Evolutionary conservation across 192 early-diverging fungal genomes (phyloP), one percentile per base, ranked within the genome.

Genomic region (Backusella australiensis): DNA sequence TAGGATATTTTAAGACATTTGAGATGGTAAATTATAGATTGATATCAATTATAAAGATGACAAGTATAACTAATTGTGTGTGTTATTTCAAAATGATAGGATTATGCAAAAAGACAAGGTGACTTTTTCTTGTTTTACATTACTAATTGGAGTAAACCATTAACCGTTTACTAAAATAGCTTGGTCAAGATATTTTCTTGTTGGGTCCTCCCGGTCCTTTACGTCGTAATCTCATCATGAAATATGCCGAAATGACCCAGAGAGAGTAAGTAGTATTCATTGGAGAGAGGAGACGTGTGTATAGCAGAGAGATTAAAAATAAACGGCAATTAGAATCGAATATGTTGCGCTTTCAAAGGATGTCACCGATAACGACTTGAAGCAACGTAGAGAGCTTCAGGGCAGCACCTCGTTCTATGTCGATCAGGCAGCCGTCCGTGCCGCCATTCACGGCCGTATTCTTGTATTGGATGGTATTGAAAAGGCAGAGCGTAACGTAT

Each of bases 181-280:
- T 94, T 12, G 86, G 89, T 5, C 94, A 95, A 85, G 93, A 95
- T 78, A 91, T 94, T 80, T 95, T 95, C 78, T 84, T 95, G 70
- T 86, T 93, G 41, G 93, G 92, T 14, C 92, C 91, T 32, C 92
- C 93, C 14, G 93, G 92, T 21, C 83, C 86, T 32, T 84, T 93
- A 67, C 89, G 90, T 63, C 89, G 92, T 52, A 80, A 85, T 36
- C 69, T 94, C 34, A 88, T 90, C 8, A 82, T 93, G 78, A 91
- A 89, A 78, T 95, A 93, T 84, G 88, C 90, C 21, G 83, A 91
- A 78, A 71, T 95, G 78, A 90, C 89, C 38, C 78, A 85, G 52
- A 75, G 89, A 46, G 80, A 81, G 83, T 81, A 75, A 80, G 78
- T 72, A 80, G 75, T 69, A 14, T 34, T 41, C 14, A 17, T 17